A percentile compares a stretch with the other conserved stretches of the same genome.
phyloP scores from a whole-genome alignment of 2,329 filamentous ascomycete genomes.

The Hypoxylon sp. region DNA sequence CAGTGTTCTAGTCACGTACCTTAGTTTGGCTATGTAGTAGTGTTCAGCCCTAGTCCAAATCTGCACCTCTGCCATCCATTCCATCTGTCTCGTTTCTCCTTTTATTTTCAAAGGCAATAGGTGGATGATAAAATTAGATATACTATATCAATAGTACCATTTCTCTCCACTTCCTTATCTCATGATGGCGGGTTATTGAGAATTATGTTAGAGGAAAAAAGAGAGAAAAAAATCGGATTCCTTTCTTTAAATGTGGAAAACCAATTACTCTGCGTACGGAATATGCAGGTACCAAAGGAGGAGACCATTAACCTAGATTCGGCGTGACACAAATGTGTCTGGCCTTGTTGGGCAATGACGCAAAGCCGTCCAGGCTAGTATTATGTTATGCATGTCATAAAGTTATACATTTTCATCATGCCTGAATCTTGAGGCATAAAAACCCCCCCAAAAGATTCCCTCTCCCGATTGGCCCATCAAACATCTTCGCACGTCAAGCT shows the following conservation, averaged over 20 bases:
- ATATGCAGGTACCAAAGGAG: slow-evolving; percentile 1
- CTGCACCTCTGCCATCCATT: not conserved
- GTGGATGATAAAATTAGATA: not conserved
- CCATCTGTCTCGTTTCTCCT: not conserved
- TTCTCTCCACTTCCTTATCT: not conserved
- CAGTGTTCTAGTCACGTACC: not conserved
- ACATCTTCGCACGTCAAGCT: slow-evolving; percentile 5
- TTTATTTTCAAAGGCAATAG: not conserved
- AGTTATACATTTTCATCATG: slow-evolving; percentile 4
- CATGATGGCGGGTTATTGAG: not conserved
- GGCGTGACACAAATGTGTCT: not conserved
- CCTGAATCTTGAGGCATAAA: slow-evolving; percentile 35
- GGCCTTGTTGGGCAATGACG: not conserved
- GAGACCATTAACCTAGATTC: not conserved
- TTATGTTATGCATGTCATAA: not conserved
- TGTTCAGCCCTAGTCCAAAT: slow-evolving; percentile 11
- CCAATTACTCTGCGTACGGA: not conserved
- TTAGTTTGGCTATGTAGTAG: not conserved
- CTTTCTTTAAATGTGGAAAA: not conserved
- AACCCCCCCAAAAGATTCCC: slow-evolving; percentile 2
- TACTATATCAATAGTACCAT: not conserved
- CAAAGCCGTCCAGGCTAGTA: not conserved
- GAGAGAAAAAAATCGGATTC: not conserved
- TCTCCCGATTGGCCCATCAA: slow-evolving; percentile 35
- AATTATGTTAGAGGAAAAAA: not conserved